Conservation (phyloP, 2,329 filamentous ascomycete species). For the Gremmenia infestans region DNA sequence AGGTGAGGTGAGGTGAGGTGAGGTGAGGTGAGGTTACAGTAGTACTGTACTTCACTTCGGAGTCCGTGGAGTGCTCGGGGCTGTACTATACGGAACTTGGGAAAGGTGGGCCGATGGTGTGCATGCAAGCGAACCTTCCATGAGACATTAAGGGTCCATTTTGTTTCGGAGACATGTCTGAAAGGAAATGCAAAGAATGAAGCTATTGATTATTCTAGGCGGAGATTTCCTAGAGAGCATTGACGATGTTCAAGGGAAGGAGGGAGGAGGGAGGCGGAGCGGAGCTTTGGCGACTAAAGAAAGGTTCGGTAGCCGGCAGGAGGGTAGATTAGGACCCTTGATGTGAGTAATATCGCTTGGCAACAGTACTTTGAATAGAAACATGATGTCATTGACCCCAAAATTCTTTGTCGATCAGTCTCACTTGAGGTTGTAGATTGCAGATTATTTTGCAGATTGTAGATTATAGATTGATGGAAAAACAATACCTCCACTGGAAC, state of each 20-base stretch:
- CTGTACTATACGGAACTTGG: background rate
- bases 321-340: background rate
- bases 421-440: slow-evolving; percentile 11
- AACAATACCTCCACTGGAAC: background rate
- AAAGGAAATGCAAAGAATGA: background rate
- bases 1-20: no score
- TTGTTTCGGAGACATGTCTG: background rate
- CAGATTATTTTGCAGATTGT: slow-evolving; percentile 7
- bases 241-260: background rate
- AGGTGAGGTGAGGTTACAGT: no score
- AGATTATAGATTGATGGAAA: slow-evolving; percentile 1
- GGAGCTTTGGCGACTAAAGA: background rate
- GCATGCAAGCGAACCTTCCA: background rate
- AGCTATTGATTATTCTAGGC: background rate
- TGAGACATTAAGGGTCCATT: background rate
- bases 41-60: no score
- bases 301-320: background rate
- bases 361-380: slow-evolving; percentile 4
- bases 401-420: slow-evolving; percentile 4
- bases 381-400: slow-evolving; percentile 10
- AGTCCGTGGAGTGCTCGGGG: background rate
- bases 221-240: background rate
- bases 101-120: background rate
- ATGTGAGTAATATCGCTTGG: background rate
- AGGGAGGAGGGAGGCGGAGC: background rate